Percentiles rank a stretch among this genome's conserved stretches.
Evolutionary conservation across 768 basidiomycete genomes (phyloP).

Genomic region (Paxillus involutus): DNA sequence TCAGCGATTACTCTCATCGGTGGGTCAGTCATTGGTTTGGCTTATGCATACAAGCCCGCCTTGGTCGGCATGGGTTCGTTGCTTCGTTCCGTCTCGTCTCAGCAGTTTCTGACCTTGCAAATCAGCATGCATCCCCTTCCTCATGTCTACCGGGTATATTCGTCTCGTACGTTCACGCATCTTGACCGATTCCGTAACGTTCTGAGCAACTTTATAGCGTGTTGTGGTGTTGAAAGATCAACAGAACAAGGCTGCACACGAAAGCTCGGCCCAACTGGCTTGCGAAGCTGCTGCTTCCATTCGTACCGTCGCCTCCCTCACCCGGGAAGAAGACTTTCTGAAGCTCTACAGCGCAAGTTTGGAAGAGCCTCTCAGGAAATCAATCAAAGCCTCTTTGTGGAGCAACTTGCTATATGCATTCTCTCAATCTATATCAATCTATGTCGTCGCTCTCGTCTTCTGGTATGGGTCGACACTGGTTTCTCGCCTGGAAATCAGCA

Average conservation of each 20-base stretch:
- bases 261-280: constrained; percentile 80
- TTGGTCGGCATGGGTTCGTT: constrained; percentile 73
- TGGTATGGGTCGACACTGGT: constrained; percentile 73
- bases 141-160: constrained; percentile 74
- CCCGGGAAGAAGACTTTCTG: constrained; percentile 80
- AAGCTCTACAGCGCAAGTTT: constrained; percentile 67
- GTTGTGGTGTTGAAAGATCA: constrained; percentile 90
- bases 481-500: constrained; percentile 49
- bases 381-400: constrained; percentile 65
- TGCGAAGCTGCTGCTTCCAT: constrained; percentile 92
- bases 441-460: constrained; percentile 80
- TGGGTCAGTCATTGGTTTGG: constrained; percentile 74
- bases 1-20: constrained; percentile 61
- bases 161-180: constrained; percentile 53
- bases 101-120: background rate
- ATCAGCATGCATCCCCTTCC: constrained; percentile 60
- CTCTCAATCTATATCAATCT: constrained; percentile 76
- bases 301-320: constrained; percentile 86
- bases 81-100: background rate
- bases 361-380: constrained; percentile 64
- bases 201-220: constrained; percentile 37
- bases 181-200: constrained; percentile 26
- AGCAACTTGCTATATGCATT: constrained; percentile 68
- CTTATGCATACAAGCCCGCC: constrained; percentile 74
- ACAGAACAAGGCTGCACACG: constrained; percentile 77